Evolutionary conservation across 2,329 filamentous ascomycete genomes (phyloP).

Genomic region (Pseudogymnoascus sp.): DNA sequence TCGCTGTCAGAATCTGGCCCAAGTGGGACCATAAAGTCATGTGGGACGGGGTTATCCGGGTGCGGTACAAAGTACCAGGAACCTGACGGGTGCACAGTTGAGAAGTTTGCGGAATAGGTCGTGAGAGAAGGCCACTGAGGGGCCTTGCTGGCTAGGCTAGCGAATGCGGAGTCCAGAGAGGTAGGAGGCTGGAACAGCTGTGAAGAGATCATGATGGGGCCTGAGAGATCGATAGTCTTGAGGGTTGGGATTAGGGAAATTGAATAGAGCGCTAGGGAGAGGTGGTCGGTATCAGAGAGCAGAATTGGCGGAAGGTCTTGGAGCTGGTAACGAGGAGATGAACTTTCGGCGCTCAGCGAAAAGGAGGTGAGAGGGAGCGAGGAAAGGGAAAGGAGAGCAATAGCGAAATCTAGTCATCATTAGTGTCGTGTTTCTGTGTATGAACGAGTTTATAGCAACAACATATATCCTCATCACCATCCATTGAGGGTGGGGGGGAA

Average conservation of each 20-base stretch:
- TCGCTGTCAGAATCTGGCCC: neutral
- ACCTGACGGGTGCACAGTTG: neutral
- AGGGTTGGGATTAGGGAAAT: conserved; percentile 9
- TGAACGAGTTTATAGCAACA: neutral
- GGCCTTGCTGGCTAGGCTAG: neutral
- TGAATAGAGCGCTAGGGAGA: conserved; percentile 8
- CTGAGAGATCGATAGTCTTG: neutral
- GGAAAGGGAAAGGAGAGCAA: neutral
- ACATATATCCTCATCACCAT: neutral
- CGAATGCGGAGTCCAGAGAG: neutral
- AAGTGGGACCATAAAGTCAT: neutral
- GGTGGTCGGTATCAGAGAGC: neutral
- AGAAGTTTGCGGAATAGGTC: conserved; percentile 1
- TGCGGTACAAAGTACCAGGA: conserved; percentile 9
- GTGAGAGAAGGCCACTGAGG: conserved; percentile 7
- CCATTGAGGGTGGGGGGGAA: neutral
- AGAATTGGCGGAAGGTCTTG: neutral
- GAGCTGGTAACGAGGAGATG: neutral
- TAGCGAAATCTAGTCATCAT: neutral
- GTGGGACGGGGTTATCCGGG: neutral
- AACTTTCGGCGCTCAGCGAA: neutral
- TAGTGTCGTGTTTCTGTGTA: neutral
- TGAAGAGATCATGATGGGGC: conserved; percentile 10
- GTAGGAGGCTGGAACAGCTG: conserved; percentile 1
- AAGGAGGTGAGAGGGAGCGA: neutral